These are phyloP conservation scores for Aspergillus brasiliensis DNA, from an alignment of 2,329 filamentous ascomycete genomes.

Conservation along the genomic window DNA sequence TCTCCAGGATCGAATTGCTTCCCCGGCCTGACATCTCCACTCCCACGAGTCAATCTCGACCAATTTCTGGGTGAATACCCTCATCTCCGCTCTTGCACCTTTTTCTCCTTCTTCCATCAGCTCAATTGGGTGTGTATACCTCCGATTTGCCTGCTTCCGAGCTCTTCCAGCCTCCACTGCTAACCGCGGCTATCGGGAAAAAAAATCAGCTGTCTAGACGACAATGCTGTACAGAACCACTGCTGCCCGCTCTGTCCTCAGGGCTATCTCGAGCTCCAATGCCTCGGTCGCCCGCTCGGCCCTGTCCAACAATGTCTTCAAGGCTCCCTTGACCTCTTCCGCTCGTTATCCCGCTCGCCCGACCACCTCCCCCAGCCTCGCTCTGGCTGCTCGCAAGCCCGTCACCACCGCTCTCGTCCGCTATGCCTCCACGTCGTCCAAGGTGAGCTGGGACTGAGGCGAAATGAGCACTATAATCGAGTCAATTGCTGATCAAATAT, in stretches of 20 bases:
- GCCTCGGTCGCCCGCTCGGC: conserved; percentile 45
- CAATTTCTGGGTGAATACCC: conserved; percentile 34
- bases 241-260: conserved; percentile 48
- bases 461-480: conserved; percentile 24
- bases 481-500: conserved; percentile 54
- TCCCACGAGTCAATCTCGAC: conserved; percentile 37
- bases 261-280: conserved; percentile 48
- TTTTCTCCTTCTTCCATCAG: conserved; percentile 21
- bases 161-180: conserved; percentile 32
- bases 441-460: conserved; percentile 48
- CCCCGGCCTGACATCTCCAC: conserved; percentile 34
- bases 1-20: conserved; percentile 32
- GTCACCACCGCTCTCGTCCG: conserved; percentile 53
- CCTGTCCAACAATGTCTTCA: conserved; percentile 45
- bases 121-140: conserved; percentile 37
- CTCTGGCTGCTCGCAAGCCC: conserved; percentile 49
- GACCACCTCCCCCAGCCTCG: conserved; percentile 41
- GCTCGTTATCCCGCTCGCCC: conserved; percentile 40
- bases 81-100: conserved; percentile 31
- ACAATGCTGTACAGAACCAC: conserved; percentile 51
- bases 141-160: conserved; percentile 30
- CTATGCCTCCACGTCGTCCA: conserved; percentile 45
- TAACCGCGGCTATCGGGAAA: conserved; percentile 30
- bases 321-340: conserved; percentile 48
- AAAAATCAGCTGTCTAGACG: conserved; percentile 35